A percentile compares a stretch with the other conserved stretches of the same genome.
phyloP scores from a whole-genome alignment of 805 yeast genomes.

The Metschnikowia sp. region DNA sequence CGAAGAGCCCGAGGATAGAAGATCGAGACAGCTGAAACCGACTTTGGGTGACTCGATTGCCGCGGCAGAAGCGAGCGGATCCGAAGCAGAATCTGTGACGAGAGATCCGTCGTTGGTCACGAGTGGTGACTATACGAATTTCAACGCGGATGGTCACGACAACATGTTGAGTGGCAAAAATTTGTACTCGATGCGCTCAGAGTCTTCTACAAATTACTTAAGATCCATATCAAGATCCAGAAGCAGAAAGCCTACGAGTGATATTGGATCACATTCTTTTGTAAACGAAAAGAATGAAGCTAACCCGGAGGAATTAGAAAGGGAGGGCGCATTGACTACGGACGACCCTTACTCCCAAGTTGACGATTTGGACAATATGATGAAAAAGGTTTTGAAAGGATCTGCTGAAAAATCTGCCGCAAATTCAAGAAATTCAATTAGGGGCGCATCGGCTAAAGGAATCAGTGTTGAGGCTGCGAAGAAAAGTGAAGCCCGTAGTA shows the following conservation, averaged over 20 bases:
- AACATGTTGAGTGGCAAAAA: slow-evolving; percentile 14
- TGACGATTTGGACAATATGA: slow-evolving; percentile 48
- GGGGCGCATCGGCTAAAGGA: slow-evolving; percentile 1
- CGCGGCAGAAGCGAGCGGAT: slow-evolving; percentile 31
- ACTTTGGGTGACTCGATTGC: slow-evolving; percentile 46
- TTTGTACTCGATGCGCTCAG: slow-evolving; percentile 33
- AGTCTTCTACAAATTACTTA: slow-evolving; percentile 51
- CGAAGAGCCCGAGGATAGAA: slow-evolving; percentile 35
- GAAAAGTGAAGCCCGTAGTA: background rate
- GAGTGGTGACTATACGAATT: slow-evolving; percentile 45
- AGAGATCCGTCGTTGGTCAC: slow-evolving; percentile 41
- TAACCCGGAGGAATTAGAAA: slow-evolving; percentile 41
- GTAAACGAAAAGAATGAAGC: slow-evolving; percentile 29
- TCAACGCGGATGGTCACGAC: slow-evolving; percentile 36
- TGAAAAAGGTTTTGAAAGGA: slow-evolving; percentile 39
- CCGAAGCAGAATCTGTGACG: slow-evolving; percentile 15
- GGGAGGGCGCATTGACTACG: slow-evolving; percentile 54
- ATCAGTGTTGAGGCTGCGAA: background rate
- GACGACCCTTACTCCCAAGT: slow-evolving; percentile 50
- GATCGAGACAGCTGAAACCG: slow-evolving; percentile 40
- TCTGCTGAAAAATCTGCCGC: slow-evolving; percentile 1
- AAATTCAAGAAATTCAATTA: background rate
- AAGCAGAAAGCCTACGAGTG: slow-evolving; percentile 37
- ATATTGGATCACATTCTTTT: slow-evolving; percentile 14
- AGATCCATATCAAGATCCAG: slow-evolving; percentile 66